phyloP scores from a whole-genome alignment of 768 basidiomycete genomes.

The Leccinum subtestaceum region DNA sequence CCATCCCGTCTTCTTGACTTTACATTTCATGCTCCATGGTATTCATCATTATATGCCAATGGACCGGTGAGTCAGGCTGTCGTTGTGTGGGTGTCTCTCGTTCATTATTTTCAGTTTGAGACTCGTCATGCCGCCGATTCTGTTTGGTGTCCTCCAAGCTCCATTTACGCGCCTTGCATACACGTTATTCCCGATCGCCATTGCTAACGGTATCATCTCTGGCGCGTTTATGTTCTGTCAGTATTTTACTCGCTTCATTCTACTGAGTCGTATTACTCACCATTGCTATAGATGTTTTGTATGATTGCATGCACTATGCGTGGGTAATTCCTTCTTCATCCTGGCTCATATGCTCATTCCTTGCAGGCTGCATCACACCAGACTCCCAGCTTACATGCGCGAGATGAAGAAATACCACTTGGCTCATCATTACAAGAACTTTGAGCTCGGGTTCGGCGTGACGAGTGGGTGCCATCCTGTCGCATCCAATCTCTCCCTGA shows the following conservation, averaged over 20 bases:
- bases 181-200: slow-evolving; percentile 71
- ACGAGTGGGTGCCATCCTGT: slow-evolving; percentile 57
- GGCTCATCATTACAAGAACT: slow-evolving; percentile 98
- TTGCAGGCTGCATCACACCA: slow-evolving; percentile 76
- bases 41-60: slow-evolving; percentile 98
- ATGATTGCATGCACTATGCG: slow-evolving; percentile 93
- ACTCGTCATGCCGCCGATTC: slow-evolving; percentile 92
- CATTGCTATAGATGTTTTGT: slow-evolving; percentile 60
- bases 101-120: slow-evolving; percentile 54
- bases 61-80: slow-evolving; percentile 62
- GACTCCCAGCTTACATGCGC: slow-evolving; percentile 78
- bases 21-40: slow-evolving; percentile 93
- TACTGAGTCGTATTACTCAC: slow-evolving; percentile 7
- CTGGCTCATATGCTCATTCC: slow-evolving; percentile 1
- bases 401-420: slow-evolving; percentile 98
- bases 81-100: background rate
- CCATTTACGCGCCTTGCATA: slow-evolving; percentile 90
- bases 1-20: slow-evolving; percentile 65
- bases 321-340: slow-evolving; percentile 37
- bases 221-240: slow-evolving; percentile 74
- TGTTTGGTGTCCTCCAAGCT: slow-evolving; percentile 73
- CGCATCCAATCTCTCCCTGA: slow-evolving; percentile 1
- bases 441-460: slow-evolving; percentile 95
- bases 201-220: slow-evolving; percentile 90
- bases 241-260: slow-evolving; percentile 22